Percentiles rank a stretch among this genome's conserved stretches.
Conservation (phyloP, 192 early-diverging fungal species). For the Umbelopsis ramanniana region DNA sequence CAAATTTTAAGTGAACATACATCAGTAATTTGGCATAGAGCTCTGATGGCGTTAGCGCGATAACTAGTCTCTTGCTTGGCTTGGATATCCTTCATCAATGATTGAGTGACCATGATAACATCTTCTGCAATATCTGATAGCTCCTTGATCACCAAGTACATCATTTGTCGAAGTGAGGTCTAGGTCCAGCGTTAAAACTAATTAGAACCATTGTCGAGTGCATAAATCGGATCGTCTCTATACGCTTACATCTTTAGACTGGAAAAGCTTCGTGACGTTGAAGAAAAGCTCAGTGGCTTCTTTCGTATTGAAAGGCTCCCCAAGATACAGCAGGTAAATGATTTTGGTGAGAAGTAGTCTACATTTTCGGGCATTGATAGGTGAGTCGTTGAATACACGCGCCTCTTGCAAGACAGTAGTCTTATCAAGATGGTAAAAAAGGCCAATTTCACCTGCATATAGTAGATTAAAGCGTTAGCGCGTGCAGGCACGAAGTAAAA, state of each 20-base stretch:
- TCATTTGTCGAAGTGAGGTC: constrained; percentile 95
- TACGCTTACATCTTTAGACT: constrained; percentile 83
- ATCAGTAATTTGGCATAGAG: constrained; percentile 94
- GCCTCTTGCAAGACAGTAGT: constrained; percentile 94
- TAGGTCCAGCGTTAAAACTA: constrained; percentile 33
- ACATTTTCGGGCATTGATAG: constrained; percentile 95
- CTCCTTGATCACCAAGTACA: constrained; percentile 97
- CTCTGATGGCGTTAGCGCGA: constrained; percentile 95
- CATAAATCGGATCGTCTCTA: neutral
- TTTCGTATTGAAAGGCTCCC: constrained; percentile 86
- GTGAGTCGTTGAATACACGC: constrained; percentile 95
- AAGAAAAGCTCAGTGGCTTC: constrained; percentile 99
- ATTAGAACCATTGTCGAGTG: neutral
- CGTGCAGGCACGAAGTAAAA: neutral
- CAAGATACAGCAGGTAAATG: constrained; percentile 88
- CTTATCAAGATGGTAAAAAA: constrained; percentile 91
- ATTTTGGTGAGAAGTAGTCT: constrained; percentile 92
- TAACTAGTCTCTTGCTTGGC: constrained; percentile 90
- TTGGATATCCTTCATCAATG: constrained; percentile 96
- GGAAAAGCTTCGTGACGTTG: constrained; percentile 97
- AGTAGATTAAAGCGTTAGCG: neutral
- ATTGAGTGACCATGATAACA: constrained; percentile 97
- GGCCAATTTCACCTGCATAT: constrained; percentile 68
- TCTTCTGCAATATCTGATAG: constrained; percentile 91
- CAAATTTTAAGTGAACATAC: constrained; percentile 49